These are phyloP conservation scores for Candida multigemmis DNA, from an alignment of 805 yeast species.

Conservation along the genomic window DNA sequence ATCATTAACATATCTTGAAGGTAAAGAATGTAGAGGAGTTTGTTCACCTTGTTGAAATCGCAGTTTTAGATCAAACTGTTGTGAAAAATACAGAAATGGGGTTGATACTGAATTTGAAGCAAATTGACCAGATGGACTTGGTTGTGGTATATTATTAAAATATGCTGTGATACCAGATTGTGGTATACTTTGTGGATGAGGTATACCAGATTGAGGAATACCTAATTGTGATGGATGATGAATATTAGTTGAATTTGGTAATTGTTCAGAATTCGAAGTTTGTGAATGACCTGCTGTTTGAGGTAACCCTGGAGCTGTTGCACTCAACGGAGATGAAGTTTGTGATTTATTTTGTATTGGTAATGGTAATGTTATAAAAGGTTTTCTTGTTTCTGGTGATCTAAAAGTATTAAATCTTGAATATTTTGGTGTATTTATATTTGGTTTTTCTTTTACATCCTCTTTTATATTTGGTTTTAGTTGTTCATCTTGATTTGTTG, in stretches of 20 bases:
- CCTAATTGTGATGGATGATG: constrained; percentile 31
- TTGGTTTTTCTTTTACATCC: constrained; percentile 4
- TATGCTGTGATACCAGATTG: constrained; percentile 11
- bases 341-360: constrained; percentile 27
- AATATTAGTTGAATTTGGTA: constrained; percentile 23
- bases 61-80: constrained; percentile 1
- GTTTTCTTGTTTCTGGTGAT: constrained; percentile 21
- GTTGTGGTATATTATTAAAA: constrained; percentile 17
- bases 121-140: constrained; percentile 12
- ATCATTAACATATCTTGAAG: constrained; percentile 64
- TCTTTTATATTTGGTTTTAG: neutral
- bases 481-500: constrained; percentile 1
- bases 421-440: constrained; percentile 10
- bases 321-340: constrained; percentile 29
- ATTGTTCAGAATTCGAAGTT: too few species aligned
- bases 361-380: constrained; percentile 22
- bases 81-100: constrained; percentile 14
- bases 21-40: constrained; percentile 63
- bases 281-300: too few species aligned
- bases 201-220: constrained; percentile 31
- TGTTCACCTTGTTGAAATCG: constrained; percentile 39
- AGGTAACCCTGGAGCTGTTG: constrained; percentile 31
- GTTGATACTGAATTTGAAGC: constrained; percentile 17
- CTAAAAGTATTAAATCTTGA: constrained; percentile 14
- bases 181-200: too few species aligned